Base-by-base conservation (phyloP, 805 yeast genomes). In the Ogataea ramenticola region DNA sequence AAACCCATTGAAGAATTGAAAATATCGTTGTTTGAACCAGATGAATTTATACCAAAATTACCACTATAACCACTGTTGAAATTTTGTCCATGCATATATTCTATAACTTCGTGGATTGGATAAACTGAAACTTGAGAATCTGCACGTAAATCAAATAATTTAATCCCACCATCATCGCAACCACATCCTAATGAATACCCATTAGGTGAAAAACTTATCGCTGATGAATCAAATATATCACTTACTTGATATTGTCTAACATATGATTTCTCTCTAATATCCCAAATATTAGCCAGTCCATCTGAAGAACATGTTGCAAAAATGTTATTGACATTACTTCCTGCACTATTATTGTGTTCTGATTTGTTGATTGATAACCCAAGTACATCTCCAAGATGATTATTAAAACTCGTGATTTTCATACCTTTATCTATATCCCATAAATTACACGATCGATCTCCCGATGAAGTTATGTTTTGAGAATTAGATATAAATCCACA, bases 381-480 rank as follows among this genome's bases (percentile, higher is more conserved):
- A 33, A 85, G 60, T 17, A 86, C 83, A 59, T 86, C 95, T 7
- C 89, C 88, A 32, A 80, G 58, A 62, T 84, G 91, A 43, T 82
- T 88, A 15, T 73, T 60, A 57, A 71, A 84, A 33, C 75, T 79
- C 22, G 77, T 66, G 1, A 69, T 62, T 49, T 72, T 69, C 19
- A 65, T 67, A 1, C 86, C 82, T 50, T 75, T 77, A 10, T 72
- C 68, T 21, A 87, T 70, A 60, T 90, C 96, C 96, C 96, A 90
- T 42, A 81, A 58, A 1, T 75, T 72, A 54, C 87, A 75, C 1
- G 91, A 78, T 80, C 81, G 76, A 60, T 89, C 97, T 3, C 96
- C 96, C 35, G 90, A 80, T 1, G 82, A 74, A 0, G 95, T 85
- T 16, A 88, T 55, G 0, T 87, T 58, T 26, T 67, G 68, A 5